Evolutionary conservation across 2,329 filamentous ascomycete genomes (phyloP), one percentile per base, ranked within the genome.

Genomic region (Penicillium thymicola): DNA sequence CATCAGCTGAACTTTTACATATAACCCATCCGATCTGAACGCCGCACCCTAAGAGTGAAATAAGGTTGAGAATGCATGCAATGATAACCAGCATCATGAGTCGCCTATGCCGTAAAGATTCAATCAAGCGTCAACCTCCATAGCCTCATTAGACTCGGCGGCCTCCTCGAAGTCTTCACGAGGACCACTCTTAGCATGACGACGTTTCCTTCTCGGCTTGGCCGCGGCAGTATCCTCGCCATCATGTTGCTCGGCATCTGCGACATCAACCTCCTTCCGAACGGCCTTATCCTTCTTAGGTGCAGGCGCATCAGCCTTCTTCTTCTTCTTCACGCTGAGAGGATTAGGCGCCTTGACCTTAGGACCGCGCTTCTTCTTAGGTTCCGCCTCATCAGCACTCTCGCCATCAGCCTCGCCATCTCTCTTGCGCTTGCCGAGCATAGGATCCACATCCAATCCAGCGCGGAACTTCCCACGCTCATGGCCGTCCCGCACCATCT

Each of bases 281-380:
- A 34, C 49, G 27, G 55, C 47, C 30, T 58, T 51, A 32, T 60
- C 61, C 47, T 64, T 59, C 54, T 66, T 62, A 32, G 63, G 59
- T 51, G 63, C 53, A 28, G 60, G 54, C 40, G 69, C 65, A 14
- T 61, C 64, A 3, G 27, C 59, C 44, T 67, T 67, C 62, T 72
- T 74, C 67, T 78, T 79, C 64, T 79, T 80, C 67, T 75, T 79
- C 57, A 79, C 67, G 61, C 78, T 79, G 59, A 80, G 61, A 28
- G 78, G 78, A 66, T 80, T 80, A 6, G 76, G 76, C 1, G 67
- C 77, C 65, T 78, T 80, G 4, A 72, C 65, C 62, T 74, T 73
- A 27, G 66, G 27, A 7, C 65, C 67, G 46, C 66, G 65, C 46
- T 65, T 69, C 58, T 71, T 73, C 59, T 71, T 74, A 42, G 67